Evolutionary conservation across 163 green algal genomes (phyloP), one percentile per base, ranked within the genome.

Genomic region (Scenedesmus sp.): DNA sequence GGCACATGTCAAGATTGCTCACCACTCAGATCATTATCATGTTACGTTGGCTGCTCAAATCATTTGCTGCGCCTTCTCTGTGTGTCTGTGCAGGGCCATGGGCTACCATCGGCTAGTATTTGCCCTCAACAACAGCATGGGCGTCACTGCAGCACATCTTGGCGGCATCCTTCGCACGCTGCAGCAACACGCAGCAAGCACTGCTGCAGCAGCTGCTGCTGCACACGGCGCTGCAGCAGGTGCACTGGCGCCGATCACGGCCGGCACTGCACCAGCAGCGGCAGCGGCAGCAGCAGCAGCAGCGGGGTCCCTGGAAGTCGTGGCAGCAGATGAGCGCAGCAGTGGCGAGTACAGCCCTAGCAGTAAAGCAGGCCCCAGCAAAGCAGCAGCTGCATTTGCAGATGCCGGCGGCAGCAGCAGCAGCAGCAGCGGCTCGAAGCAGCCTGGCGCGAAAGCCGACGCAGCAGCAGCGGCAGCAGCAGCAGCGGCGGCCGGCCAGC

Each of bases 91-190:
- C 56, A 88, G 83, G 57, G 76, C 9, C 83, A 77, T 88, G 7
- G 83, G 83, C 83, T 88, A 88, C 83, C 83, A 76, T 20, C 20
- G 79, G 83, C 56, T 88, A 12, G 83, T 88, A 16, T 88, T 88
- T 55, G 83, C 83, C 7, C 83, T 88, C 54, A 76, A 76, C 55
- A 74, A 88, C 56, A 77, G 56, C 56, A 88, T 88, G 83, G 15
- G 9, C 13, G 59, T 13, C 8, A 88, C 83, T 6, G 83, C 83
- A 3, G 83, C 57, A 13, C 56, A 74, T 18, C 2, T 88, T 56
- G 83, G 57, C 13, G 12, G 13, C 57, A 77, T 88, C 56, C 57
- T 88, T 9, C 56, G 83, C 10, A 52, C 20, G 8, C 6, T 88
- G 83, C 83, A 74, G 20, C 74, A 34, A 20, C 74, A 52, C n/a